Evolutionary conservation across 331 rosid genomes (phyloP).

Genomic region (Quercus lobata): DNA sequence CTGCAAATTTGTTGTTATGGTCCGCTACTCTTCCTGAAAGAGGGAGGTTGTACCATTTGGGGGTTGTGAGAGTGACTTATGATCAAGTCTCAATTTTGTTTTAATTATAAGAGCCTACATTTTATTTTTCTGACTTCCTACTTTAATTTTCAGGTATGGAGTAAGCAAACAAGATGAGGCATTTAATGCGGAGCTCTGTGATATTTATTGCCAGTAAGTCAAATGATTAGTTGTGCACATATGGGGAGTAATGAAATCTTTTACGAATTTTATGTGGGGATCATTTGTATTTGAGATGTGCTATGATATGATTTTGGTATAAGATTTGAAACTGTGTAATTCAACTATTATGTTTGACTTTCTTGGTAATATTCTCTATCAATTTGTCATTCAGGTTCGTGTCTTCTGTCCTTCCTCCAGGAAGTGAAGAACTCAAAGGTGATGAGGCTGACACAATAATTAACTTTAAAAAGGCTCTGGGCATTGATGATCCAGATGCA

Average conservation of each 20-base stretch:
- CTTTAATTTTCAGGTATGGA: slow-evolving; percentile 53
- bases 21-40: too few species aligned
- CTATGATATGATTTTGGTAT: slow-evolving; percentile 6
- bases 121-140: background rate
- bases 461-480: slow-evolving; percentile 74
- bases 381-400: slow-evolving; percentile 51
- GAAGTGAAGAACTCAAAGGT: slow-evolving; percentile 75
- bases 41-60: too few species aligned
- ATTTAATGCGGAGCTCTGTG: slow-evolving; percentile 77
- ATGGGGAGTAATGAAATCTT: too few species aligned
- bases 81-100: background rate
- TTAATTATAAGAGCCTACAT: background rate
- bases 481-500: slow-evolving; percentile 96
- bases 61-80: too few species aligned
- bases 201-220: slow-evolving; percentile 66
- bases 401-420: slow-evolving; percentile 78
- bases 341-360: background rate
- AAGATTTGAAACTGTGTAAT: background rate
- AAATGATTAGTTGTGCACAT: background rate
- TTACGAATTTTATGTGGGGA: background rate
- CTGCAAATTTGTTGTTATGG: too few species aligned
- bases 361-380: slow-evolving; percentile 15
- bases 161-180: slow-evolving; percentile 88
- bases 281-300: background rate
- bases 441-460: slow-evolving; percentile 72